phyloP scores from a whole-genome alignment of 352 stramenopile species.

The Pelagophyceae sp. region DNA sequence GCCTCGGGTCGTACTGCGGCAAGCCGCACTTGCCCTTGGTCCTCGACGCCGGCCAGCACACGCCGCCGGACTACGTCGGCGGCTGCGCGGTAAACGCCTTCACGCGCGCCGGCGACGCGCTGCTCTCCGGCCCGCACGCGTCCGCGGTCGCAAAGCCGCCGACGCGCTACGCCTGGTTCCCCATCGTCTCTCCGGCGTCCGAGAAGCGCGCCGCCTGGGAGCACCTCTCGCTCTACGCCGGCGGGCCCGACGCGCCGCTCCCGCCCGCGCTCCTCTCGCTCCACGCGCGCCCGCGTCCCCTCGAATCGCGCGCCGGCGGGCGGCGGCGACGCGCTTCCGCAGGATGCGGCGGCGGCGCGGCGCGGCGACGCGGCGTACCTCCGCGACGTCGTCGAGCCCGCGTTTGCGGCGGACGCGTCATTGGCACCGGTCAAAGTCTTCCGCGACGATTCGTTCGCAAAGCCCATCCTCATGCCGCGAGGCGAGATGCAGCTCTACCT shows the following conservation, averaged over 20 bases:
- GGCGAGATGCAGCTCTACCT: background rate
- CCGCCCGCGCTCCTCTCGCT: background rate
- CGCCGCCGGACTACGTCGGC: background rate
- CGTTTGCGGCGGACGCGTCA: background rate
- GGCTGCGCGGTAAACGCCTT: background rate
- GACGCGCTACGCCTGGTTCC: conserved; percentile 5
- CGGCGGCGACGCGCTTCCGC: background rate
- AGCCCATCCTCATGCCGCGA: background rate
- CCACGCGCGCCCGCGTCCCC: background rate
- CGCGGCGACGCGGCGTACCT: background rate
- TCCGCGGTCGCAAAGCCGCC: background rate
- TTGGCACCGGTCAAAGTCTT: background rate
- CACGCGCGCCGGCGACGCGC: background rate
- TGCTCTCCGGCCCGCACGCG: background rate
- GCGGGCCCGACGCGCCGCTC: background rate
- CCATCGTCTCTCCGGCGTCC: background rate
- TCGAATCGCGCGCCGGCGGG: too few species aligned
- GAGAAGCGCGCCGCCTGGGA: background rate
- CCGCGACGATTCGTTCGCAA: background rate
- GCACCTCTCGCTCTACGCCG: background rate
- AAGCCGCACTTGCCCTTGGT: background rate
- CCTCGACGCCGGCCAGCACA: background rate
- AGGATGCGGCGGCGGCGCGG: background rate
- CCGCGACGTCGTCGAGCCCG: background rate
- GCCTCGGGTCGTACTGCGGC: background rate